phyloP scores from a whole-genome alignment of 139 green algal species.

The Chlorella sorokiniana region DNA sequence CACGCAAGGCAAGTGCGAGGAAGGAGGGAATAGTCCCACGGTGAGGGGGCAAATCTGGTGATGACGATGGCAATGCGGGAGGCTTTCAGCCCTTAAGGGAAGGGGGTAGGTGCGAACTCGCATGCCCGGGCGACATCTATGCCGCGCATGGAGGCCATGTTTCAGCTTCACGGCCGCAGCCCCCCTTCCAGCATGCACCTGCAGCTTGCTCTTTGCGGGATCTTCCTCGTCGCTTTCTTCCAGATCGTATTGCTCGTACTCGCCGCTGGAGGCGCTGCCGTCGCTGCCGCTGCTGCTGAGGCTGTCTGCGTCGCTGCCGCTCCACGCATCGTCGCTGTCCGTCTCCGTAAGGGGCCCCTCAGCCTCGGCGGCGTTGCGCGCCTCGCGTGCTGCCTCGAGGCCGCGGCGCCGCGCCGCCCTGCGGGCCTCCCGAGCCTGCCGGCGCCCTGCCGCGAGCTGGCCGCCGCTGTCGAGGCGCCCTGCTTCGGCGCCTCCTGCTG shows the following conservation, averaged over 20 bases:
- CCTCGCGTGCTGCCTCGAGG: too few relatives aligned
- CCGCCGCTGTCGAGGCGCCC: neutral
- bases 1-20: neutral
- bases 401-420: neutral
- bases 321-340: constrained; percentile 44
- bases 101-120: too few relatives aligned
- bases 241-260: constrained; percentile 42
- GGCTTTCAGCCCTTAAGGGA: too few relatives aligned
- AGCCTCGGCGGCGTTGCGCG: neutral
- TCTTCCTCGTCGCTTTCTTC: constrained; percentile 45
- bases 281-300: neutral
- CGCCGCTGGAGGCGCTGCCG: constrained; percentile 14
- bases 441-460: neutral
- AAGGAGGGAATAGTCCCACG: too few relatives aligned
- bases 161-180: neutral
- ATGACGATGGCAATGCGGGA: too few relatives aligned
- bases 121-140: too few relatives aligned
- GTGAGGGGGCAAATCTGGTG: too few relatives aligned
- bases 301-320: neutral
- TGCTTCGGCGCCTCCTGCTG: neutral
- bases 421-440: neutral
- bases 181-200: neutral
- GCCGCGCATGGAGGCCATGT: neutral
- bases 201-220: constrained; percentile 6
- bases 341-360: constrained; percentile 33